These are phyloP conservation scores for Apophysomyces trapeziformis DNA, from an alignment of 371 early-diverging fungal species.

Conservation along the genomic window DNA sequence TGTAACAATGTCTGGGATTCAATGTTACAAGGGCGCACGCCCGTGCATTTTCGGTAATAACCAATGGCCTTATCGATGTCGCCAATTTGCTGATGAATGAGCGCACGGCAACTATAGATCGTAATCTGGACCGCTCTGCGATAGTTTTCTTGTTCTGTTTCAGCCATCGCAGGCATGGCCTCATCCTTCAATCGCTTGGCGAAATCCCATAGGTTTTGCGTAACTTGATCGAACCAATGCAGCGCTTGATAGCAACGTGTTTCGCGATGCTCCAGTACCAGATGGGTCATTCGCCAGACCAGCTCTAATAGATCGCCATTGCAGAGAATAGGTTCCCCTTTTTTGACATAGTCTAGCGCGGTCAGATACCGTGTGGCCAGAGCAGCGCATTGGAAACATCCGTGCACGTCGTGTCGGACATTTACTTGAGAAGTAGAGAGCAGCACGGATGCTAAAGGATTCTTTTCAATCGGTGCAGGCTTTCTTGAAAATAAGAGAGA, in stretches of 20 bases:
- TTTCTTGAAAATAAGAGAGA: constrained; percentile 6
- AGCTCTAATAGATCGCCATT: constrained; percentile 31
- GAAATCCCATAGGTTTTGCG: constrained; percentile 35
- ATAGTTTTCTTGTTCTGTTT: constrained; percentile 25
- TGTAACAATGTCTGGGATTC: constrained; percentile 30
- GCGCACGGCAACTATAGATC: constrained; percentile 46
- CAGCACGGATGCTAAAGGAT: background rate
- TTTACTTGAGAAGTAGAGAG: constrained; percentile 21
- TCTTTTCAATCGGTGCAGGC: background rate
- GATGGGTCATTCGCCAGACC: constrained; percentile 34
- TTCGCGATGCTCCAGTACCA: constrained; percentile 33
- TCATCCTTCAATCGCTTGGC: constrained; percentile 48
- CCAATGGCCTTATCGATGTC: constrained; percentile 29
- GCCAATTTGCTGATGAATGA: constrained; percentile 38
- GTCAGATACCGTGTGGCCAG: constrained; percentile 25
- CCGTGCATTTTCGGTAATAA: constrained; percentile 37
- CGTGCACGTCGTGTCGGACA: constrained; percentile 27
- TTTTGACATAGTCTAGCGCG: constrained; percentile 18
- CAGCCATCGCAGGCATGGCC: background rate
- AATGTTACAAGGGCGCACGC: constrained; percentile 27
- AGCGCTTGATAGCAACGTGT: constrained; percentile 17
- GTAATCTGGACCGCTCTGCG: constrained; percentile 44
- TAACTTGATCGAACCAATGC: constrained; percentile 33
- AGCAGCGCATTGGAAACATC: constrained; percentile 22
- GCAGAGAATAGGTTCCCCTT: constrained; percentile 26